Conservation (phyloP, 78 protist species). For the Cavenderia fasciculata region DNA sequence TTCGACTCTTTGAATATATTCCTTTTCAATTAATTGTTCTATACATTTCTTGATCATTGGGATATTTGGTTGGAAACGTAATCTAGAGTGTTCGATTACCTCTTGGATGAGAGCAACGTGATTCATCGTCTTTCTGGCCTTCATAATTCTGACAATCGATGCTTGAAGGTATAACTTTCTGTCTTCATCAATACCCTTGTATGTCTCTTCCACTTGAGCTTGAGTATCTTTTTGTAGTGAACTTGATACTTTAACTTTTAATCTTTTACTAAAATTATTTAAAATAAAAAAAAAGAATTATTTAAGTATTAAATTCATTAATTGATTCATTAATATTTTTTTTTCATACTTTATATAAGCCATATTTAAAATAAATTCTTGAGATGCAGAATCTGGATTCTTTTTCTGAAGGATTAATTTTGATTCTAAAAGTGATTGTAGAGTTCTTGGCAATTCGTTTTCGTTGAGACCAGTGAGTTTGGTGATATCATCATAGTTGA, state of each 20-base stretch:
- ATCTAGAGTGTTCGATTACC: slow-evolving; percentile 75
- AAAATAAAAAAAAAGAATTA: too few species aligned
- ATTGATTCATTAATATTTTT: not conserved
- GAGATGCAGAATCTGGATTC: slow-evolving; percentile 12
- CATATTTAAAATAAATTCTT: slow-evolving; percentile 43
- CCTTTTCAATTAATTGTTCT: slow-evolving; percentile 90
- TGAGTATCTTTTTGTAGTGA: slow-evolving; percentile 72
- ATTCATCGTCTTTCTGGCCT: slow-evolving; percentile 85
- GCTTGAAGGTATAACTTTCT: slow-evolving; percentile 90
- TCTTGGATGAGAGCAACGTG: slow-evolving; percentile 89
- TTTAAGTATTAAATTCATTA: not conserved
- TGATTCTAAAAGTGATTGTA: slow-evolving; percentile 75
- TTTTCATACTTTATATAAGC: slow-evolving; percentile 11
- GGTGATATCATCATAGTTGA: slow-evolving; percentile 37
- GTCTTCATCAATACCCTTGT: slow-evolving; percentile 87
- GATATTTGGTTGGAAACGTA: slow-evolving; percentile 82
- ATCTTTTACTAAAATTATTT: slow-evolving; percentile 62
- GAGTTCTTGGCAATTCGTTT: slow-evolving; percentile 72
- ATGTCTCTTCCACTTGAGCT: slow-evolving; percentile 78
- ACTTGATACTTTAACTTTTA: slow-evolving; percentile 82
- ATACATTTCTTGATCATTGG: slow-evolving; percentile 90
- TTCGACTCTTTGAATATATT: slow-evolving; percentile 77
- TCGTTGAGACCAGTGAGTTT: slow-evolving; percentile 50
- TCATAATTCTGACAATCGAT: slow-evolving; percentile 95
- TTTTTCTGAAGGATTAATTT: slow-evolving; percentile 32